Base-by-base conservation (phyloP, 768 basidiomycete genomes). In the Daedaleopsis sinensis region DNA sequence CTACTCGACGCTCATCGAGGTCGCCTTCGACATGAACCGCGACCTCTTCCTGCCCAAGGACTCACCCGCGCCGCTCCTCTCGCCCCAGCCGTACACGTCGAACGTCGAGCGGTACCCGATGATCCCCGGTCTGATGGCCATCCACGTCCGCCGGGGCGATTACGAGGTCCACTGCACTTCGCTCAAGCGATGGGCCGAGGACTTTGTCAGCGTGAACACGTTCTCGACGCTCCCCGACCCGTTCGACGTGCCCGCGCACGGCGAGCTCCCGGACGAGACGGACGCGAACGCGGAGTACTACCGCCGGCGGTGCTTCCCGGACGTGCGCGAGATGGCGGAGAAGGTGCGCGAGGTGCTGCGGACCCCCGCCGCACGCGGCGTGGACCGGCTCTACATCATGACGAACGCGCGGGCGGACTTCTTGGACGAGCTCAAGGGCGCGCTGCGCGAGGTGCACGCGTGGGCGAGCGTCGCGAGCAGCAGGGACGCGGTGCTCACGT, bases 321-420 rank as follows among this genome's bases (percentile, higher is more conserved):
- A 77, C 13, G 71, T 81, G 35, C 71, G 74, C 19, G 77, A 84
- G 58, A 82, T 90, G 52, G 79, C 78, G 18, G 68, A 73, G 43
- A 78, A 77, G 47, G 78, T 83, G 1, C 70, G 65, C 59, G 70
- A 65, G 47, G 70, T 71, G 53, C 58, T 63, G 11, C 47, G 48
- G 57, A 63, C 66, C 19, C 47, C 55, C 18, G 69, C 54, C 13
- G 69, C 60, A 23, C 55, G 55, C 37, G 65, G 65, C 18, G 67
- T 88, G 48, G 78, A 75, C 59, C 75, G 75, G 47, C 68, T 90
- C 24, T 90, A 86, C 62, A 71, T 90, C 52, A 81, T 89, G 82
- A 87, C 87, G 36, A 90, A 91, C 61, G 89, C 79, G 5, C 74
- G 80, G 35, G 63, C 62, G 19, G 73, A 69, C 47, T 90, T 83